Evolutionary conservation across 495 filamentous ascomycete species (phyloP), one percentile per base, ranked within the genome.

Genomic region (Sabuloglossum arenarium): DNA sequence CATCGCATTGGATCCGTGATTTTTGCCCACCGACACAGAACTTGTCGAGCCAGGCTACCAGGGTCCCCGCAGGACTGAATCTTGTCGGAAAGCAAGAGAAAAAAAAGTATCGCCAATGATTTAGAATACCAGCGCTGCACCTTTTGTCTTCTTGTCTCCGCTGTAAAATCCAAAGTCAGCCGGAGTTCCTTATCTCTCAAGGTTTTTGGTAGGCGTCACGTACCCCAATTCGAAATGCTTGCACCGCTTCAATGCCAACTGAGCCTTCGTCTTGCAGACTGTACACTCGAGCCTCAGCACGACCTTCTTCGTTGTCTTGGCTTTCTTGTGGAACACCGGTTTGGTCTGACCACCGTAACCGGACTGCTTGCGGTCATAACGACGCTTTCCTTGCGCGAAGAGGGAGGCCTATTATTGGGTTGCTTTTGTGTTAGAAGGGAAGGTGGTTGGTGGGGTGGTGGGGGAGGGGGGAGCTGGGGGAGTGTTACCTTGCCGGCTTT

Each of bases 71-170:
- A 37, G 11, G 34, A 37, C n/a, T n/a, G n/a, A n/a, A n/a, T n/a
- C n/a, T n/a, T n/a, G 34, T 37, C 34, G 39, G 12, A 23, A 21
- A n/a, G 16, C 4, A 51, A 28, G 11, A 21, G n/a, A 24, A 9
- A 14, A 24, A 56, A 47, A 56, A 12, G n/a, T 25, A 56, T 0
- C 14, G 28, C 28, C 27, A 19, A 19, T 16, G 14, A 51, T 56
- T 27, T 91, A 99, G 78, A 97, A 99, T 65, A 99, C 93, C 67
- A 99, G 79, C 64, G 93, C 93, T 67, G 91, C 91, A 82, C 93
- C 93, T 85, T 99, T 99, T 69, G 93, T 99, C 88, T 99, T 99
- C 88, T 99, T 99, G 82, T 99, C 93, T 77, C 93, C 93, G 81
- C 91, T 95, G 63, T 72, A 68, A 24, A 23, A 56, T 10, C n/a